A percentile compares a stretch with the other conserved stretches of the same genome.
Evolutionary conservation across 1,139 yeast species (phyloP).

Genomic region (Saccharomycopsis hybrid): DNA sequence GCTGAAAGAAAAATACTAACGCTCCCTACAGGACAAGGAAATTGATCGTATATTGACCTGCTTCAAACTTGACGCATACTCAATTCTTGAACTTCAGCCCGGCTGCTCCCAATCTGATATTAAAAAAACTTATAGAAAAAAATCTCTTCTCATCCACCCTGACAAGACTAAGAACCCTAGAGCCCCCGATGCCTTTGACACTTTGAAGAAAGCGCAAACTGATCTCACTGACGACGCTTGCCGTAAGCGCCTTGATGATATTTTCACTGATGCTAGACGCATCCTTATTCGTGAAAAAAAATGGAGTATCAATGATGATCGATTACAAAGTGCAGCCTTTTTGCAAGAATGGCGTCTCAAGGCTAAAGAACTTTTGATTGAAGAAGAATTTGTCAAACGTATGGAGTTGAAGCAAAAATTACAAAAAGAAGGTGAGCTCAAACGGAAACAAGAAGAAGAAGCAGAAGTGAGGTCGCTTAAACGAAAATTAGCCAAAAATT

Average conservation of each 20-base stretch:
- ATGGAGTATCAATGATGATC: conserved; percentile 35
- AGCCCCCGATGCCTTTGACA: conserved; percentile 61
- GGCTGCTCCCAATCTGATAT: conserved; percentile 35
- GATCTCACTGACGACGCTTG: conserved; percentile 26
- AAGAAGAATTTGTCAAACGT: conserved; percentile 36
- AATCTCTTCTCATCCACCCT: conserved; percentile 62
- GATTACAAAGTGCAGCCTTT: conserved; percentile 36
- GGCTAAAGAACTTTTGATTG: conserved; percentile 39
- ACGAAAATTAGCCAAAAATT: conserved; percentile 39
- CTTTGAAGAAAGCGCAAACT: conserved; percentile 33
- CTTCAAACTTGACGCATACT: conserved; percentile 47
- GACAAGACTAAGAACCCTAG: conserved; percentile 50
- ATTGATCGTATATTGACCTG: conserved; percentile 46
- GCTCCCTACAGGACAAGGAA: conserved; percentile 46
- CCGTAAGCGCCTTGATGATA: conserved; percentile 33
- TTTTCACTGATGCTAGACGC: conserved; percentile 38
- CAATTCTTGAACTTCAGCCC: conserved; percentile 50
- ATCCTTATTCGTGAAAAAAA: conserved; percentile 39
- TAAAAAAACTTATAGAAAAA: conserved; percentile 46
- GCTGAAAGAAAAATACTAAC: too few species aligned
- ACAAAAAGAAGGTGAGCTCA: conserved; percentile 35
- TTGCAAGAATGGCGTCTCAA: conserved; percentile 33
- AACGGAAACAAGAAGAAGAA: conserved; percentile 34
- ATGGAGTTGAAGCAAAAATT: conserved; percentile 33
- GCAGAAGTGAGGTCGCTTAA: conserved; percentile 35